Evolutionary conservation across 805 yeast species (phyloP).

Genomic region (Ogataea henricii): DNA sequence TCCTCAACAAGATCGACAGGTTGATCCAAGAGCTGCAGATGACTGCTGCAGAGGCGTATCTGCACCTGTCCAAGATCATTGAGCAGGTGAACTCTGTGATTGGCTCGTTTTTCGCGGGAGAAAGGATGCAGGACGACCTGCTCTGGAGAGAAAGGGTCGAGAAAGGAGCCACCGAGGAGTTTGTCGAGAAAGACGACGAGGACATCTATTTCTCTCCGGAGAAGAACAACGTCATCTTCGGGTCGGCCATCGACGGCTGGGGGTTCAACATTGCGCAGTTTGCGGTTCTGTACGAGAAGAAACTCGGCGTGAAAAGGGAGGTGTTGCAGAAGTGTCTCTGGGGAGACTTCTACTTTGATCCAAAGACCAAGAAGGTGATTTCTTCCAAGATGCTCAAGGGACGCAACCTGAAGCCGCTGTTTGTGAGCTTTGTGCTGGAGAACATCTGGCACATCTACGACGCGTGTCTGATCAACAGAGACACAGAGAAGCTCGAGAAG

Average conservation of each 20-base stretch:
- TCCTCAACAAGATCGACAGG: slow-evolving; percentile 89
- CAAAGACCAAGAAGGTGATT: slow-evolving; percentile 83
- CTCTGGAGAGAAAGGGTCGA: slow-evolving; percentile 70
- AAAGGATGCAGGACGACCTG: slow-evolving; percentile 85
- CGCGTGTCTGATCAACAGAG: slow-evolving; percentile 61
- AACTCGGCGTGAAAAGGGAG: slow-evolving; percentile 79
- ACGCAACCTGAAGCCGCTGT: slow-evolving; percentile 68
- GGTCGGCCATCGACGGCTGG: slow-evolving; percentile 95
- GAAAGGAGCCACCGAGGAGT: slow-evolving; percentile 48
- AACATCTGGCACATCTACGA: slow-evolving; percentile 92
- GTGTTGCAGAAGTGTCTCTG: slow-evolving; percentile 84
- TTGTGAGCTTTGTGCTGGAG: slow-evolving; percentile 84
- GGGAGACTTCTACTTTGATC: slow-evolving; percentile 92
- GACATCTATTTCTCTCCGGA: slow-evolving; percentile 87
- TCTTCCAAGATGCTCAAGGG: slow-evolving; percentile 66
- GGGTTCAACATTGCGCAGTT: slow-evolving; percentile 91
- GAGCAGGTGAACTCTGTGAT: slow-evolving; percentile 95
- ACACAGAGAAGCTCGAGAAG: slow-evolving; percentile 71
- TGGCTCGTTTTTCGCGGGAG: slow-evolving; percentile 92
- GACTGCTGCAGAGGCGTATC: slow-evolving; percentile 81
- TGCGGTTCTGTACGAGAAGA: slow-evolving; percentile 80
- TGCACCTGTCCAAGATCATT: slow-evolving; percentile 72
- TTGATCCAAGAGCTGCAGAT: slow-evolving; percentile 78
- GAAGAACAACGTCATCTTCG: slow-evolving; percentile 85
- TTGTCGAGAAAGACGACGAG: slow-evolving; percentile 73